These are phyloP conservation scores for Blastobotrys parvus DNA, from an alignment of 805 yeast species.

Conservation along the genomic window DNA sequence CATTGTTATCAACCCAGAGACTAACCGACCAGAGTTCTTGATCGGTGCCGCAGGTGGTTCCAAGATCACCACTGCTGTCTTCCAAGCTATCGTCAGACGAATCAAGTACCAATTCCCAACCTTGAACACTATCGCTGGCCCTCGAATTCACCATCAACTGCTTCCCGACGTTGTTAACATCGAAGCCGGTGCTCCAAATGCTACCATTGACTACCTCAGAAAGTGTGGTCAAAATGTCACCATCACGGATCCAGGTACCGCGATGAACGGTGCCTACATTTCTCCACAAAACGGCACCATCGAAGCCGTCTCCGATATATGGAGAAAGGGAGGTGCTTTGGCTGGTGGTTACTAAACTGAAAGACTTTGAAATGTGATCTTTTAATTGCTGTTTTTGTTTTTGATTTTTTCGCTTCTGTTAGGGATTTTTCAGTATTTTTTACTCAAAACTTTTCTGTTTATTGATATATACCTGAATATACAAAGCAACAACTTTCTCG, in stretches of 20 bases:
- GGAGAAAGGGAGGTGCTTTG: conserved; percentile 79
- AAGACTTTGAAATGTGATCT: too few species aligned
- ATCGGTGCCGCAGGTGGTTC: conserved; percentile 96
- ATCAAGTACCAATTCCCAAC: conserved; percentile 52
- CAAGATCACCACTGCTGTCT: conserved; percentile 69
- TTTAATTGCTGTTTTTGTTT: too few species aligned
- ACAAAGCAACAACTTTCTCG: too few species aligned
- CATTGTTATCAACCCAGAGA: conserved; percentile 39
- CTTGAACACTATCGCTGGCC: conserved; percentile 64
- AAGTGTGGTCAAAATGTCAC: conserved; percentile 44
- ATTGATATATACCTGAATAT: too few species aligned
- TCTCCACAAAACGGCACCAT: conserved; percentile 31
- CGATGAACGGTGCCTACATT: conserved; percentile 47
- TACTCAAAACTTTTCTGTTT: too few species aligned
- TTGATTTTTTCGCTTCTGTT: too few species aligned
- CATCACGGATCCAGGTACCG: conserved; percentile 40
- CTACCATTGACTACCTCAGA: conserved; percentile 31
- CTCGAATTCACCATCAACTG: conserved; percentile 84
- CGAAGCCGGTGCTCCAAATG: conserved; percentile 40
- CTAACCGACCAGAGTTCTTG: conserved; percentile 45
- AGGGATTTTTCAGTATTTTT: too few species aligned
- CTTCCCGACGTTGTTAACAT: conserved; percentile 60
- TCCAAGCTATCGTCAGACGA: conserved; percentile 67
- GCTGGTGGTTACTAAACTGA: too few species aligned
- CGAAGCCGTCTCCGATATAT: conserved; percentile 78